Conservation (phyloP, 768 basidiomycete genomes). For the Crucibulum laeve region DNA sequence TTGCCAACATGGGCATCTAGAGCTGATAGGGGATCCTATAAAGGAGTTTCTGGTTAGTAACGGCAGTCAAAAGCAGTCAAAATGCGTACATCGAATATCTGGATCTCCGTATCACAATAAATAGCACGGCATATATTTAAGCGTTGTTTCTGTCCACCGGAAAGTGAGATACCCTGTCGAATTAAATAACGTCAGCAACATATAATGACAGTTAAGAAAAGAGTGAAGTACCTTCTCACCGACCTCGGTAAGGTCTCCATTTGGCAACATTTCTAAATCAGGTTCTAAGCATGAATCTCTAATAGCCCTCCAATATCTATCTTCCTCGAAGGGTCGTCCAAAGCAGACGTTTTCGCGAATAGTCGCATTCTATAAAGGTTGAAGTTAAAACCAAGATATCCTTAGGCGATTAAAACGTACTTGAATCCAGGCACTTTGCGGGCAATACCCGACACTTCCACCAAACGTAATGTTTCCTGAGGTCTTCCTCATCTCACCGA, state of each 20-base stretch:
- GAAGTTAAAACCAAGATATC: too few species aligned
- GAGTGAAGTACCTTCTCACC: constrained; percentile 51
- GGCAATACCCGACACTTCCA: constrained; percentile 76
- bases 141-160: constrained; percentile 77
- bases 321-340: constrained; percentile 76
- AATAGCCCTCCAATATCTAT: constrained; percentile 78
- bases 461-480: constrained; percentile 67
- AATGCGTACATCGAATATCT: constrained; percentile 70
- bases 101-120: constrained; percentile 82
- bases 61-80: not conserved
- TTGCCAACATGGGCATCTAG: constrained; percentile 92
- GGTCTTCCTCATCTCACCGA: constrained; percentile 80
- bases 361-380: constrained; percentile 58
- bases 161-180: constrained; percentile 73
- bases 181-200: constrained; percentile 4
- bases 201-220: not conserved
- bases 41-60: not conserved
- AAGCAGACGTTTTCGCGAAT: constrained; percentile 89
- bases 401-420: constrained; percentile 30
- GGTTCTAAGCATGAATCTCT: constrained; percentile 74
- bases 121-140: constrained; percentile 84
- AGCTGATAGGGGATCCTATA: constrained; percentile 79
- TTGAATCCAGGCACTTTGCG: constrained; percentile 91
- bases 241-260: constrained; percentile 82
- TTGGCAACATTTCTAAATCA: constrained; percentile 72